These are phyloP conservation scores for Cladobotryum mycophilum DNA, from an alignment of 2,329 filamentous ascomycete genomes.

Conservation along the genomic window DNA sequence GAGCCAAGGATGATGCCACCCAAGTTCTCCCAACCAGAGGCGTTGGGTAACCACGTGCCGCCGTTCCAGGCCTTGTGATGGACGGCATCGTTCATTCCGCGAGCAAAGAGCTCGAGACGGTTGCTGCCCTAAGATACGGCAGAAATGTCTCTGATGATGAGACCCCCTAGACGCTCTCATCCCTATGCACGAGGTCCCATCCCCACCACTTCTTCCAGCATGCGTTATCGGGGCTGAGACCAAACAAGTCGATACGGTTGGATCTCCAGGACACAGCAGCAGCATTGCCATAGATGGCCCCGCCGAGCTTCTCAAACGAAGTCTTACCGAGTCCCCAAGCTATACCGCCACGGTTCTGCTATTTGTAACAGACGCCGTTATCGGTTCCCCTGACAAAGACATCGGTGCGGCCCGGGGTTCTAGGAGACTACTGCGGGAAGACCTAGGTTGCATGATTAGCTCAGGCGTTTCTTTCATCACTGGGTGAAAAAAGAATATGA, in stretches of 20 bases:
- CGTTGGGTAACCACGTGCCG: slow-evolving; percentile 17
- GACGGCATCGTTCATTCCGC: slow-evolving; percentile 23
- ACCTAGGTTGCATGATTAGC: background rate
- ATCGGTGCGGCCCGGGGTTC: slow-evolving; percentile 20
- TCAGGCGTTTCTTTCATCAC: no score
- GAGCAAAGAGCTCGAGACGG: slow-evolving; percentile 24
- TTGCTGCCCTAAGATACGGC: slow-evolving; percentile 21
- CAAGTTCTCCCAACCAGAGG: slow-evolving; percentile 18
- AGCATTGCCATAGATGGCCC: slow-evolving; percentile 15
- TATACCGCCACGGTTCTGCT: slow-evolving; percentile 3
- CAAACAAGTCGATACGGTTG: slow-evolving; percentile 20
- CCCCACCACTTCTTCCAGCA: slow-evolving; percentile 19
- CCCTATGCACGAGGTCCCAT: slow-evolving; percentile 13
- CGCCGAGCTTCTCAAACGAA: slow-evolving; percentile 14
- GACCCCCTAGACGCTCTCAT: slow-evolving; percentile 23
- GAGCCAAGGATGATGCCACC: slow-evolving; percentile 20
- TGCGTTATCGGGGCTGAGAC: slow-evolving; percentile 15
- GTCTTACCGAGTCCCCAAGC: slow-evolving; percentile 6
- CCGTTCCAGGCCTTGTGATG: slow-evolving; percentile 21
- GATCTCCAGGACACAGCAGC: slow-evolving; percentile 20
- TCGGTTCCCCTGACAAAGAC: slow-evolving; percentile 23
- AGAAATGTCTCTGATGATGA: slow-evolving; percentile 19
- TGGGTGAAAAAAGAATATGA: no score
- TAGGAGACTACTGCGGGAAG: slow-evolving; percentile 20
- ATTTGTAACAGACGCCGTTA: slow-evolving; percentile 13